Percentiles rank a stretch among this genome's conserved stretches.
Evolutionary conservation across 2,329 filamentous ascomycete genomes (phyloP).

Genomic region (Sporothrix brunneoviolacea): DNA sequence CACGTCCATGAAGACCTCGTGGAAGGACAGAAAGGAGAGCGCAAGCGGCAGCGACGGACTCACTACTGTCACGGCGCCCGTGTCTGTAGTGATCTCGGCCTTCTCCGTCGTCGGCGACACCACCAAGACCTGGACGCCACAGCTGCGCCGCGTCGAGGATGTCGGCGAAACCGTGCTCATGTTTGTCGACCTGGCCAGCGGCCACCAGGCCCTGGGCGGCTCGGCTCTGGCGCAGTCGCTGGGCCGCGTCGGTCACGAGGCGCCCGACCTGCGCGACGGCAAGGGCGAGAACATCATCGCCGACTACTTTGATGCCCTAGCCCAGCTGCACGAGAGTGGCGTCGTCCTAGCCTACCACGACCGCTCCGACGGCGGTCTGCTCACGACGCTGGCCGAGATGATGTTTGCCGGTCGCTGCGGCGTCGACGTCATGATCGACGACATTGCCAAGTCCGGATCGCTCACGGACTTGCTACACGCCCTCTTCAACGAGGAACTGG

Average conservation of each 20-base stretch:
- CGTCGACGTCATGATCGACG: slow-evolving; percentile 76
- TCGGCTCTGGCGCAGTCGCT: slow-evolving; percentile 89
- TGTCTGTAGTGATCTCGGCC: slow-evolving; percentile 85
- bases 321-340: slow-evolving; percentile 51
- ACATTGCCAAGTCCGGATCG: slow-evolving; percentile 55
- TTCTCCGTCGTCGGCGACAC: slow-evolving; percentile 81
- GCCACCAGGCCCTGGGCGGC: slow-evolving; percentile 76
- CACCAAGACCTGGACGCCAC: slow-evolving; percentile 86
- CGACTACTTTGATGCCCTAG: slow-evolving; percentile 86
- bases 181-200: slow-evolving; percentile 82
- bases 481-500: slow-evolving; percentile 93
- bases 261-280: slow-evolving; percentile 73
- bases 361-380: slow-evolving; percentile 82
- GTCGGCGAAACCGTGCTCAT: slow-evolving; percentile 84
- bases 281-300: slow-evolving; percentile 29
- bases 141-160: slow-evolving; percentile 74
- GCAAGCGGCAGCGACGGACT: slow-evolving; percentile 36
- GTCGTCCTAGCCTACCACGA: slow-evolving; percentile 90
- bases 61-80: slow-evolving; percentile 81
- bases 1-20: slow-evolving; percentile 97
- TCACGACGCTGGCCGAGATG: slow-evolving; percentile 92
- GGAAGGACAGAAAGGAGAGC: slow-evolving; percentile 53
- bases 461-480: slow-evolving; percentile 62
- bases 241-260: slow-evolving; percentile 74
- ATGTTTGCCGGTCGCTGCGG: slow-evolving; percentile 95